Percentiles rank a stretch among this genome's conserved stretches.
Conservation (phyloP, 768 basidiomycete genomes). For the Amanita pallidorosea region DNA sequence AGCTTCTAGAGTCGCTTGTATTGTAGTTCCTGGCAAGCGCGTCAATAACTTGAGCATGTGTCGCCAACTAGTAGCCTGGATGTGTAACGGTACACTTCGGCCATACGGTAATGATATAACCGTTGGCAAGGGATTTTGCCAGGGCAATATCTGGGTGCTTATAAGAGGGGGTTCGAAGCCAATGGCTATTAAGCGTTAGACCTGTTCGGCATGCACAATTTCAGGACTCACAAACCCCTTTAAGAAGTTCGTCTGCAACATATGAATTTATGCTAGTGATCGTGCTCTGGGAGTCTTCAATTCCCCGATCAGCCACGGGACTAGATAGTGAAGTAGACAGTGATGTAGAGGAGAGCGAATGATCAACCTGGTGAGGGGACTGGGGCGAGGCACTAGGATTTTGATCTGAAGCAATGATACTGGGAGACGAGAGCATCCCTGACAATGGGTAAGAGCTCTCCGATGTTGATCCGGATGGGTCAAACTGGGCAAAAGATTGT, state of each 20-base stretch:
- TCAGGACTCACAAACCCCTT: constrained; percentile 52
- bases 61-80: constrained; percentile 68
- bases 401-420: background rate
- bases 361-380: background rate
- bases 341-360: background rate
- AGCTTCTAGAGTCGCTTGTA: constrained; percentile 65
- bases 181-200: constrained; percentile 36
- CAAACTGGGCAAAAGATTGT: background rate
- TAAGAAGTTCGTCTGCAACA: constrained; percentile 45
- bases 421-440: background rate
- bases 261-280: constrained; percentile 22
- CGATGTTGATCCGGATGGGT: background rate
- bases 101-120: constrained; percentile 68
- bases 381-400: background rate
- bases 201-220: background rate
- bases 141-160: constrained; percentile 30
- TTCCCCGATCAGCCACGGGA: background rate
- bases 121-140: constrained; percentile 52
- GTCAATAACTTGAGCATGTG: constrained; percentile 69
- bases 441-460: background rate
- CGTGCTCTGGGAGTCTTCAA: background rate
- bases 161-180: constrained; percentile 55
- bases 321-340: background rate
- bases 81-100: constrained; percentile 54
- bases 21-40: constrained; percentile 52